Percentiles rank a stretch among this genome's conserved stretches.
These are phyloP conservation scores for Puccinia polysora DNA, from an alignment of 1,284 basidiomycete genomes.

Conservation along the genomic window DNA sequence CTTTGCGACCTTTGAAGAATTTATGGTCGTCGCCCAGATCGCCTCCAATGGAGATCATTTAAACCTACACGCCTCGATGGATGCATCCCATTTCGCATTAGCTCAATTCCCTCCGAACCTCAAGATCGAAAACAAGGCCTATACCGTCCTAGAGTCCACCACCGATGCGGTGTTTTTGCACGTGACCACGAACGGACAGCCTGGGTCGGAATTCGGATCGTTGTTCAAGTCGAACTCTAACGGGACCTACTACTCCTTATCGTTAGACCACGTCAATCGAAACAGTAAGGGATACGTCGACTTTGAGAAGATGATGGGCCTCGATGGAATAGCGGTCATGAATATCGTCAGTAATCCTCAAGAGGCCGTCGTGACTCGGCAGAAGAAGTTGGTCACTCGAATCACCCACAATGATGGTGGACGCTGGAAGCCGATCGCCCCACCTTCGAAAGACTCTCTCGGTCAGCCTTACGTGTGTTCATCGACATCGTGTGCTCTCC, in stretches of 20 bases:
- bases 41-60: conserved; percentile 56
- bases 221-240: conserved; percentile 94
- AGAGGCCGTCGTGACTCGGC: conserved; percentile 67
- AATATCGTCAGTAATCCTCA: conserved; percentile 81
- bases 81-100: conserved; percentile 75
- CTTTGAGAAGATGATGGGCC: conserved; percentile 94
- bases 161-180: conserved; percentile 91
- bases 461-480: conserved; percentile 71
- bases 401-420: conserved; percentile 98
- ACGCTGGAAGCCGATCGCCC: conserved; percentile 74
- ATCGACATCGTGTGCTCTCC: conserved; percentile 71
- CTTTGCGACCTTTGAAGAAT: conserved; percentile 94
- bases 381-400: conserved; percentile 72
- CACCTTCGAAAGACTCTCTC: conserved; percentile 71
- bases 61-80: conserved; percentile 82
- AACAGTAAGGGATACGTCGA: conserved; percentile 83
- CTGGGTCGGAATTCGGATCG: conserved; percentile 75
- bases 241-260: conserved; percentile 88
- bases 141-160: conserved; percentile 88
- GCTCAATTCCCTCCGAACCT: conserved; percentile 86
- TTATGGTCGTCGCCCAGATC: conserved; percentile 87
- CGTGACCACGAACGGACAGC: conserved; percentile 78
- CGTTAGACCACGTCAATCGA: conserved; percentile 81
- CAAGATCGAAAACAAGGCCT: conserved; percentile 83
- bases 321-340: conserved; percentile 90